Evolutionary conservation across 2,329 filamentous ascomycete genomes (phyloP), one percentile per base, ranked within the genome.

Genomic region (Ciborinia camelliae): DNA sequence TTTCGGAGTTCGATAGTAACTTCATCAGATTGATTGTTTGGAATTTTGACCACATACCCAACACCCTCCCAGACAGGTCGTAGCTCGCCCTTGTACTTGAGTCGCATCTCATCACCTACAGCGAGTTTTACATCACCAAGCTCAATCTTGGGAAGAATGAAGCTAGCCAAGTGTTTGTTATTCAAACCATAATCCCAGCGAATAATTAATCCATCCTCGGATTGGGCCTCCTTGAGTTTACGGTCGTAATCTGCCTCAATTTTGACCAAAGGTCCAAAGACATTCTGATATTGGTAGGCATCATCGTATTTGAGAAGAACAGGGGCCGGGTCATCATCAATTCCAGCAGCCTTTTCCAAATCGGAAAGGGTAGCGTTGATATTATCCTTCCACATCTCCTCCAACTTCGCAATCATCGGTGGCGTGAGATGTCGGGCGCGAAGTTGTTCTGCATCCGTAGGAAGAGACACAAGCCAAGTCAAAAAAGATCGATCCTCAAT

Each of bases 241-340:
- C 96, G 94, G 78, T 99, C 95, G 75, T 99, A 99, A 78, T 99
- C 95, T 51, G 95, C 96, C 77, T 99, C 95, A 78, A 99, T 99
- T 81, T 98, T 99, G 73, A 99, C 96, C 18, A 99, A 82, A 0
- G 95, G 95, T 0, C 95, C 95, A 76, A 99, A 99, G 41, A 98
- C 95, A 74, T 98, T 99, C 78, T 99, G 95, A 73, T 99, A 99
- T 75, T 99, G 94, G 76, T 92, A 99, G 0, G 95, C 92, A 77
- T 99, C 95, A 65, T 98, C 95, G 75, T 99, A 99, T 71, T 92
- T 91, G 50, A 98, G 82, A 30, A 97, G 82, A 9, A 99, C 95
- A 1, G 94, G 92, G 20, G 92, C 89, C 30, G 96, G 96, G 62
- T 98, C 95, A 74, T 99, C 95, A 75, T 99, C 96, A 67, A 96